These are phyloP conservation scores for Colletotrichum phormii DNA, from an alignment of 2,329 filamentous ascomycete genomes.

Conservation along the genomic window DNA sequence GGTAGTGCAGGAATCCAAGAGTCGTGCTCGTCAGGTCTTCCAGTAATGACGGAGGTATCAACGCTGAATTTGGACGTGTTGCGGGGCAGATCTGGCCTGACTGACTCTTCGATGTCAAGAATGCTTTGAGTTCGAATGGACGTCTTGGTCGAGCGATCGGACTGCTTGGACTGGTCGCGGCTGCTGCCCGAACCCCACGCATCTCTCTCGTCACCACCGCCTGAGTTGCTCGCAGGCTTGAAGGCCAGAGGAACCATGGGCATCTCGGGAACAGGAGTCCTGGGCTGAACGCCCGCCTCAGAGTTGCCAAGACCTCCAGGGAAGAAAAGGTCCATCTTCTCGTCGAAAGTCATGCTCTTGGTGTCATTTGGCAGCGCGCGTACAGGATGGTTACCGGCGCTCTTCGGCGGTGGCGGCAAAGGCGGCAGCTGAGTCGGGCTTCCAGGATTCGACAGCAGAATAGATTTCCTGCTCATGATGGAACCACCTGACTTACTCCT, in stretches of 20 bases:
- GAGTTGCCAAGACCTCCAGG: constrained; percentile 44
- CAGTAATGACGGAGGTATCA: constrained; percentile 39
- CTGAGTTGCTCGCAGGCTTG: constrained; percentile 37
- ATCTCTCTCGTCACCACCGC: constrained; percentile 38
- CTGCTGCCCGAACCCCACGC: constrained; percentile 27
- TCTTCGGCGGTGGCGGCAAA: constrained; percentile 60
- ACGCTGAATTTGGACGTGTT: constrained; percentile 46
- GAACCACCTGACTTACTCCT: constrained; percentile 64
- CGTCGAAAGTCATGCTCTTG: constrained; percentile 69
- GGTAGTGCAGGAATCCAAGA: constrained; percentile 53
- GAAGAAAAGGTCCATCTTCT: constrained; percentile 67
- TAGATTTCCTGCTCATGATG: constrained; percentile 56
- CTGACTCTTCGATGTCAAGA: constrained; percentile 50
- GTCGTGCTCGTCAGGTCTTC: constrained; percentile 48
- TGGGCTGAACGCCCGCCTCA: not conserved
- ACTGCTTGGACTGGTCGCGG: constrained; percentile 43
- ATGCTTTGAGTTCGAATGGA: constrained; percentile 54
- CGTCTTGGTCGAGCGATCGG: constrained; percentile 51
- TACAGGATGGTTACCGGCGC: constrained; percentile 46
- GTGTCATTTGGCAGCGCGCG: constrained; percentile 63
- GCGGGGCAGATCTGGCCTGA: constrained; percentile 31
- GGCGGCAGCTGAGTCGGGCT: constrained; percentile 64
- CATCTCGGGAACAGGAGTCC: constrained; percentile 55
- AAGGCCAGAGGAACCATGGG: constrained; percentile 51
- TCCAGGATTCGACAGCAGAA: constrained; percentile 56